These are phyloP conservation scores for Candida ortonii DNA, from an alignment of 805 yeast genomes.

Conservation along the genomic window DNA sequence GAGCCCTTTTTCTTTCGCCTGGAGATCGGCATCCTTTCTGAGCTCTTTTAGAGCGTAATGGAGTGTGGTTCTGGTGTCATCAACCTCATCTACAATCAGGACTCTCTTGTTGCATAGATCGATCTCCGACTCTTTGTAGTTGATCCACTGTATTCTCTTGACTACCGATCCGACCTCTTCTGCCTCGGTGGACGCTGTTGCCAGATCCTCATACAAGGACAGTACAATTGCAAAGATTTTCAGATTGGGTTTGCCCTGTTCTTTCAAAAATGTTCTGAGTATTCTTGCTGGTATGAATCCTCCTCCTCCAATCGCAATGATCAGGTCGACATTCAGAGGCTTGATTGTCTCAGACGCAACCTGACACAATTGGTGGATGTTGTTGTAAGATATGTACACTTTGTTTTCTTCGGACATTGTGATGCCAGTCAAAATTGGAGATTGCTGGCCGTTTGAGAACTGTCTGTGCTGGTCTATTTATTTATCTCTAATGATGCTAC, in stretches of 20 bases:
- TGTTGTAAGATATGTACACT: constrained; percentile 76
- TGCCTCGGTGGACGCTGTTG: constrained; percentile 51
- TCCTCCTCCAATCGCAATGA: constrained; percentile 86
- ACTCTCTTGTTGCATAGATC: constrained; percentile 67
- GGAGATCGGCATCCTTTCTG: constrained; percentile 65
- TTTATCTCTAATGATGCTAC: no score
- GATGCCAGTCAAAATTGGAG: no score
- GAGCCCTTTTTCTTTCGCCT: constrained; percentile 52
- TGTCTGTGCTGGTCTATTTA: no score
- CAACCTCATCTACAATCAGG: constrained; percentile 79
- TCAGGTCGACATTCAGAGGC: constrained; percentile 77
- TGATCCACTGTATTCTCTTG: constrained; percentile 81
- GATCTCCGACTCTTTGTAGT: constrained; percentile 61
- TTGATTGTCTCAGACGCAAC: constrained; percentile 58
- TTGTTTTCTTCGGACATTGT: constrained; percentile 33
- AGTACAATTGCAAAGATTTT: constrained; percentile 94
- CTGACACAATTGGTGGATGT: constrained; percentile 59
- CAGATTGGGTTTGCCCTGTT: constrained; percentile 82
- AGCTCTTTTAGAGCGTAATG: constrained; percentile 76
- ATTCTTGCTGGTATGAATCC: constrained; percentile 98
- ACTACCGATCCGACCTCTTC: constrained; percentile 67
- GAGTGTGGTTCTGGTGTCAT: constrained; percentile 80
- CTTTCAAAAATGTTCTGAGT: constrained; percentile 86
- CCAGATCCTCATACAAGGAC: constrained; percentile 83
- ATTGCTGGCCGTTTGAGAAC: no score